Percentiles rank a stretch among this genome's conserved stretches.
These are phyloP conservation scores for Tarenaya hassleriana DNA, from an alignment of 345 rosid species.

Conservation along the genomic window DNA sequence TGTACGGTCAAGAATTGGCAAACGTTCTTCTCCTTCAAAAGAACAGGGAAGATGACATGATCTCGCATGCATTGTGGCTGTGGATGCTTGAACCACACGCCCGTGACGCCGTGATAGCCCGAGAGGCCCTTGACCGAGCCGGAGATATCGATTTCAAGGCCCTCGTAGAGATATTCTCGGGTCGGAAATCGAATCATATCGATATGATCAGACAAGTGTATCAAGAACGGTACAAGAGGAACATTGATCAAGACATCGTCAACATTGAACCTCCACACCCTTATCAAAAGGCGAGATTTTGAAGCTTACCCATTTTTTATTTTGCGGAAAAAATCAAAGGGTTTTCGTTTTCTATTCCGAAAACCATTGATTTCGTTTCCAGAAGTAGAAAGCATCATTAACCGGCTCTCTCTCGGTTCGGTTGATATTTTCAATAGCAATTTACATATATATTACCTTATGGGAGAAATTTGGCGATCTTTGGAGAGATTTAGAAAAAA, in stretches of 20 bases:
- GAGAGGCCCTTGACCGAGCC: slow-evolving; percentile 40
- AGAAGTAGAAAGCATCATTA: no score
- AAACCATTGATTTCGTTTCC: no score
- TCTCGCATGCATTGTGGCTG: slow-evolving; percentile 30
- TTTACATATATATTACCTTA: no score
- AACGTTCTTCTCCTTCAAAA: slow-evolving; percentile 18
- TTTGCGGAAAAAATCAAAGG: background rate
- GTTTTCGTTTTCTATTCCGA: no score
- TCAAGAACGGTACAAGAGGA: slow-evolving; percentile 36
- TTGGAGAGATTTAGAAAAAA: no score
- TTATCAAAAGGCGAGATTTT: slow-evolving; percentile 44
- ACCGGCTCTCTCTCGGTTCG: no score
- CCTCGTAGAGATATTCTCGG: slow-evolving; percentile 49
- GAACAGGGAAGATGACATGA: slow-evolving; percentile 15
- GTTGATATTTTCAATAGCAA: no score
- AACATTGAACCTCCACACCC: slow-evolving; percentile 54
- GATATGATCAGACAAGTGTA: slow-evolving; percentile 48
- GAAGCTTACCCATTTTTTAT: background rate
- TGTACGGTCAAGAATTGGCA: slow-evolving; percentile 40
- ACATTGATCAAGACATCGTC: slow-evolving; percentile 50
- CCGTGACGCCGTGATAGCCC: slow-evolving; percentile 45
- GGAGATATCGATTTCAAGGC: slow-evolving; percentile 33
- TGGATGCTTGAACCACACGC: slow-evolving; percentile 46
- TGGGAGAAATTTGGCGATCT: no score
- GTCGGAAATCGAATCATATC: slow-evolving; percentile 59